A percentile compares a stretch with the other conserved stretches of the same genome.
These are phyloP conservation scores for Boletus hoseneyae DNA, from an alignment of 1,284 basidiomycete genomes.

Conservation along the genomic window DNA sequence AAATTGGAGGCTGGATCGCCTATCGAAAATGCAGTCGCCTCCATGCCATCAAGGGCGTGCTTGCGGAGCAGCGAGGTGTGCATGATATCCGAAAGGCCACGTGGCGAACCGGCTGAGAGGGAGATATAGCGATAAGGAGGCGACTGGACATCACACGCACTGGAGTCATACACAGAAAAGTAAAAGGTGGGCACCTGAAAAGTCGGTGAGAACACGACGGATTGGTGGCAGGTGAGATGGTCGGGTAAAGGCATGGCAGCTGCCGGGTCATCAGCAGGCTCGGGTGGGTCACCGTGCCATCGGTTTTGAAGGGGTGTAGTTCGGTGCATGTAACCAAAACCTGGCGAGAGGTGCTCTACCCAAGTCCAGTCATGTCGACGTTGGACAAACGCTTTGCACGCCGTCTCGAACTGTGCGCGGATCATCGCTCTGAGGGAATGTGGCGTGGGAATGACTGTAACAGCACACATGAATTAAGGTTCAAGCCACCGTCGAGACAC, in stretches of 20 bases:
- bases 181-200: slow-evolving; percentile 79
- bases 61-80: slow-evolving; percentile 56
- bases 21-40: slow-evolving; percentile 51
- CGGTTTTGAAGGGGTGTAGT: slow-evolving; percentile 14
- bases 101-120: slow-evolving; percentile 57
- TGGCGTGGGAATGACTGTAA: slow-evolving; percentile 51
- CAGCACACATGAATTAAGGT: slow-evolving; percentile 40
- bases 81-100: slow-evolving; percentile 54
- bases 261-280: slow-evolving; percentile 34
- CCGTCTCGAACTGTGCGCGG: slow-evolving; percentile 58
- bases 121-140: slow-evolving; percentile 14
- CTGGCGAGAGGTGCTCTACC: slow-evolving; percentile 45
- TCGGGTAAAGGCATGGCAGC: slow-evolving; percentile 17
- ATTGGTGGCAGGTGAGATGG: slow-evolving; percentile 50
- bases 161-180: slow-evolving; percentile 61
- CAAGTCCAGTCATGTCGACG: slow-evolving; percentile 50
- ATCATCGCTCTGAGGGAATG: slow-evolving; percentile 31
- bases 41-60: slow-evolving; percentile 41
- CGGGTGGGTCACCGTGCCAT: slow-evolving; percentile 8
- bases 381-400: slow-evolving; percentile 52
- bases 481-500: slow-evolving; percentile 39
- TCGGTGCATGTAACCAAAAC: slow-evolving; percentile 50
- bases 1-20: slow-evolving; percentile 50
- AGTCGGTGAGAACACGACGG: slow-evolving; percentile 67
- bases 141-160: slow-evolving; percentile 41